These are phyloP conservation scores for Straminergon stramineum DNA, from an alignment of 225 moss, liverwort and hornwort genomes.

Conservation along the genomic window DNA sequence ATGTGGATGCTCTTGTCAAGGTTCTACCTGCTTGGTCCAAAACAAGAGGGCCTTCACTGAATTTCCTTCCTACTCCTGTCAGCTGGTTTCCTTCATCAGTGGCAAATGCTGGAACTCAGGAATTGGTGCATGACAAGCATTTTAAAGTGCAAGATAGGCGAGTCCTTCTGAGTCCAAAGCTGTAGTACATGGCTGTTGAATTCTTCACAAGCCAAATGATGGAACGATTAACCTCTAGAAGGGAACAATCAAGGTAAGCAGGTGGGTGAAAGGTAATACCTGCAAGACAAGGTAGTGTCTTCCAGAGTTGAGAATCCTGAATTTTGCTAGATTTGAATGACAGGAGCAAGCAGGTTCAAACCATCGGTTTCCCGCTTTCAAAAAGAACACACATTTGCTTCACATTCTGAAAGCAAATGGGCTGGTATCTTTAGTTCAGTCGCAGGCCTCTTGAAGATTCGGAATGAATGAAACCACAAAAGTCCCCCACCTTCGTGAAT, in stretches of 20 bases:
- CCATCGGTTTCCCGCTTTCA: not conserved
- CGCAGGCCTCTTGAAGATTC: not conserved
- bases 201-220: not conserved
- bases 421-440: not conserved
- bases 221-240: not conserved
- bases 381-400: not conserved
- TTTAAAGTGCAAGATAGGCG: not conserved
- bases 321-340: not conserved
- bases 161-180: slow-evolving; percentile 20
- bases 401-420: not conserved
- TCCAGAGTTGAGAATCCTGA: not conserved
- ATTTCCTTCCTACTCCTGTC: slow-evolving; percentile 38
- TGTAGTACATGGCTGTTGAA: not conserved
- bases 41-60: slow-evolving; percentile 40
- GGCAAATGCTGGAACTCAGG: not conserved
- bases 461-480: not conserved
- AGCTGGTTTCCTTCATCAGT: slow-evolving; percentile 44
- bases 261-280: not conserved
- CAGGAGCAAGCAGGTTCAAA: not conserved
- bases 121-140: not conserved
- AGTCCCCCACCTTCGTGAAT: not conserved
- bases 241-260: not conserved
- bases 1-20: slow-evolving; percentile 67
- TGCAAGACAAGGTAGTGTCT: not conserved
- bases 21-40: slow-evolving; percentile 63